Base-by-base conservation (phyloP, 768 basidiomycete species). In the Cystoderma amianthinum region DNA sequence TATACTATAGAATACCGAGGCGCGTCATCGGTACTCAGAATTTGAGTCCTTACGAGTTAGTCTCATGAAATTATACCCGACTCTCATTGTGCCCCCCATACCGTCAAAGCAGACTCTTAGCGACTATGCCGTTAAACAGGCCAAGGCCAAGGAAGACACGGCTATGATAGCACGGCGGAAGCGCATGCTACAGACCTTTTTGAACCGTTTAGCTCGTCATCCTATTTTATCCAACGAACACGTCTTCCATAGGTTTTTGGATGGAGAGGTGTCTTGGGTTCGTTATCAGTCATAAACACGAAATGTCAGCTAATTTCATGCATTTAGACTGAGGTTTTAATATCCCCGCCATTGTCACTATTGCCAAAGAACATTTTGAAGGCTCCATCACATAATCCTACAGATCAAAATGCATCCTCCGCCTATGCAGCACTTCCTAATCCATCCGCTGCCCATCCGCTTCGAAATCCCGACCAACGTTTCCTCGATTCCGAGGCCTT, bases 81-180 rank as follows among this genome's bases (percentile, higher is more conserved):
- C 94, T 6, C 67, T 94, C 51, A 98, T 99, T 54, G 85, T 99
- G 45, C 95, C 96, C 2, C 96, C 96, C 32, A 96, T 99, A 39
- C 96, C 96, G 2, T 93, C 89, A 1, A 98, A 99, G 64, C 92
- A 98, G 64, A 85, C 86, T 1, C 71, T 99, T 28, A 80, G 90
- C 5, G 96, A 98, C 53, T 99, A 99, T 68, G 96, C 96, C 2
- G 85, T 93, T 46, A 98, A 97, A 62, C 93, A 93, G 55, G 83
- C 77, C 11, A 96, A 95, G 61, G 96, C 95, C 17, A 97, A 95
- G 56, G 96, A 99, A 56, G 96, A 99, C 58, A 80, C 82, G 2
- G 76, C 85, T 1, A 78, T 98, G 68, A 97, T 99, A 58, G 79
- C 90, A 2, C 72, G 89, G 48, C 74, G 96, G 46, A 95, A 92